phyloP scores from a whole-genome alignment of 2,329 filamentous ascomycete species.

The Mycogone perniciosa region DNA sequence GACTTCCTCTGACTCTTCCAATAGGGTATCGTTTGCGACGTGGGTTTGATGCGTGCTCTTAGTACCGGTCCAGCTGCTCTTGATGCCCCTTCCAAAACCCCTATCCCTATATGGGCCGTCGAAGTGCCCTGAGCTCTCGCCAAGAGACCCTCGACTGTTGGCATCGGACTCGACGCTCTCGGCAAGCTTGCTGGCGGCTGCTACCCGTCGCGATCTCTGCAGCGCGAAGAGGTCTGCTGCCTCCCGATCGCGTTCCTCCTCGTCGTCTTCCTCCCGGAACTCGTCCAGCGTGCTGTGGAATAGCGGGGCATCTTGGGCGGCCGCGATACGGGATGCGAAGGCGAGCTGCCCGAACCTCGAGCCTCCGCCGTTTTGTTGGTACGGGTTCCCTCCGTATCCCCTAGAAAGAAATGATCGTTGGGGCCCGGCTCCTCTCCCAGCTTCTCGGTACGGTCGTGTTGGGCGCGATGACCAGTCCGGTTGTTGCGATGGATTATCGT shows the following conservation, averaged over 20 bases:
- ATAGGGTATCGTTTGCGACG: constrained; percentile 25
- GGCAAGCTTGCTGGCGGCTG: constrained; percentile 74
- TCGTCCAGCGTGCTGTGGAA: constrained; percentile 90
- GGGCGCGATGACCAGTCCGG: constrained; percentile 32
- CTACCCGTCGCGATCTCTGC: constrained; percentile 81
- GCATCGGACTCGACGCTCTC: constrained; percentile 77
- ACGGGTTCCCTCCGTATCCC: constrained; percentile 62
- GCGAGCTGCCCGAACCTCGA: constrained; percentile 67
- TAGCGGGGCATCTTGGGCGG: constrained; percentile 75
- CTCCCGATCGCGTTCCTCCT: constrained; percentile 82
- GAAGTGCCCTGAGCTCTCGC: constrained; percentile 24
- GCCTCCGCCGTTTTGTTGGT: constrained; percentile 66
- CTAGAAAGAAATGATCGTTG: constrained; percentile 41
- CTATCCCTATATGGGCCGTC: constrained; percentile 39
- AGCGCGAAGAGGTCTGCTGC: constrained; percentile 91
- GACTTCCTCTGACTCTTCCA: constrained; percentile 39
- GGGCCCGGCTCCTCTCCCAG: constrained; percentile 22
- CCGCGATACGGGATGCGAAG: constrained; percentile 70
- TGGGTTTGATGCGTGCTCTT: constrained; percentile 32
- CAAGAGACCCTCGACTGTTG: constrained; percentile 33
- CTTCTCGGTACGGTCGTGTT: constrained; percentile 27
- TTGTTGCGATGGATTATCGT: constrained; percentile 26
- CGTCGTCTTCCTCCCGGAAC: constrained; percentile 88
- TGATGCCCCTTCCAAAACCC: constrained; percentile 47
- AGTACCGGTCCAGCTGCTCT: constrained; percentile 58